These are phyloP conservation scores for Plantago coronopus DNA, from an alignment of 305 asterid species.

Conservation along the genomic window DNA sequence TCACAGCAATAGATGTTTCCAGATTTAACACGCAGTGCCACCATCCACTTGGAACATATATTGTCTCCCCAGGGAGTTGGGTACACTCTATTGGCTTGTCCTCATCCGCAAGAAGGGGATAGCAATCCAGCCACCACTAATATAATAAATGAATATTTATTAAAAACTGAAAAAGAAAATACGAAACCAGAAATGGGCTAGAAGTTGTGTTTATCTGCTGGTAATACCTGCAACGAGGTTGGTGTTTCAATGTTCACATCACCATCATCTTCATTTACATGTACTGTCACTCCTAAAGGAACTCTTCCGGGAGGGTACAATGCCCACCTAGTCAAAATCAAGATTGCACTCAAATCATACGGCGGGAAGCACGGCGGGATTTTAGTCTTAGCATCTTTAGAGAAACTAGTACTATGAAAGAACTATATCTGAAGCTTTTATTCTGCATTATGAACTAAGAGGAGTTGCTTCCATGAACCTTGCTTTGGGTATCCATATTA, in stretches of 20 bases:
- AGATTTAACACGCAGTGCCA: slow-evolving; percentile 97
- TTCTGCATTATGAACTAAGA: neutral
- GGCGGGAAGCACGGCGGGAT: slow-evolving; percentile 15
- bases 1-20: slow-evolving; percentile 89
- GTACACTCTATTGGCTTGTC: slow-evolving; percentile 97
- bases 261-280: slow-evolving; percentile 94
- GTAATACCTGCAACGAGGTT: slow-evolving; percentile 81
- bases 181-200: slow-evolving; percentile 12
- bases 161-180: neutral
- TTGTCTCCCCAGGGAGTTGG: slow-evolving; percentile 96
- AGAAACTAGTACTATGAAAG: slow-evolving; percentile 3
- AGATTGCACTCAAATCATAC: slow-evolving; percentile 20
- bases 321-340: slow-evolving; percentile 72
- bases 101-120: slow-evolving; percentile 75
- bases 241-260: slow-evolving; percentile 92
- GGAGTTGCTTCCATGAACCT: neutral
- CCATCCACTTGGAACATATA: slow-evolving; percentile 99
- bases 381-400: slow-evolving; percentile 4
- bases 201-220: slow-evolving; percentile 12
- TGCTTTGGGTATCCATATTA: neutral
- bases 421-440: neutral
- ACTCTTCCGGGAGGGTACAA: slow-evolving; percentile 98
- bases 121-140: slow-evolving; percentile 99
- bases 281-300: slow-evolving; percentile 94
- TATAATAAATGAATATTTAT: slow-evolving; percentile 20